These are phyloP conservation scores for Ceratobasidium sp. DNA, from an alignment of 1,284 basidiomycete species.

Conservation along the genomic window DNA sequence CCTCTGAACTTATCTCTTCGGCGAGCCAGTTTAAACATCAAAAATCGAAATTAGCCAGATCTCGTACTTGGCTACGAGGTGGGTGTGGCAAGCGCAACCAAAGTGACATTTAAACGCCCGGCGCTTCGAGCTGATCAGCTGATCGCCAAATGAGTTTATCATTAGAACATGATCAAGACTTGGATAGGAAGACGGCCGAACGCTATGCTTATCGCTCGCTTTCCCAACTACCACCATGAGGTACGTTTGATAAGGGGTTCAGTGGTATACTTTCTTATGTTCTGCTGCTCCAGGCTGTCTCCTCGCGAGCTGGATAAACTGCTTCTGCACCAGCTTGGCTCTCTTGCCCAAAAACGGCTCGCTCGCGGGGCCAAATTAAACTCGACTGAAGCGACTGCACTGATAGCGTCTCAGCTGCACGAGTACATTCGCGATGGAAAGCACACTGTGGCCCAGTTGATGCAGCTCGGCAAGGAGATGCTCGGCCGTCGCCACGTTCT, in stretches of 20 bases:
- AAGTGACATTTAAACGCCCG: neutral
- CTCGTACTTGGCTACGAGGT: too few relatives aligned
- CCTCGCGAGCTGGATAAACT: conserved; percentile 57
- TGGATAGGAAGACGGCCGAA: conserved; percentile 21
- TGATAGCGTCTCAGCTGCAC: conserved; percentile 92
- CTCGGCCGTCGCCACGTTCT: conserved; percentile 93
- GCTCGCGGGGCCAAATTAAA: conserved; percentile 91
- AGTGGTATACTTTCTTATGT: neutral
- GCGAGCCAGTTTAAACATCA: too few relatives aligned
- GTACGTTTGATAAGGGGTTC: neutral
- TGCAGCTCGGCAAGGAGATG: conserved; percentile 90
- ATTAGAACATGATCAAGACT: conserved; percentile 24
- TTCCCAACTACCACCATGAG: conserved; percentile 36
- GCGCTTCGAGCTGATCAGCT: neutral
- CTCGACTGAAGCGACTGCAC: conserved; percentile 85
- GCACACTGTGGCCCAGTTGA: conserved; percentile 88
- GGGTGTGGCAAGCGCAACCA: neutral
- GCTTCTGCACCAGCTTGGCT: conserved; percentile 71
- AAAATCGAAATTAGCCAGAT: too few relatives aligned
- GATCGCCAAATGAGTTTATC: conserved; percentile 11
- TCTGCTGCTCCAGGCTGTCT: conserved; percentile 31
- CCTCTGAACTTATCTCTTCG: too few relatives aligned
- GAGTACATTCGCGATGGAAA: conserved; percentile 95
- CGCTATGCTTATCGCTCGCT: conserved; percentile 30
- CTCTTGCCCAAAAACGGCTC: conserved; percentile 92